Evolutionary conservation across 441 rosid species (phyloP).

Genomic region (Manihot esculenta): DNA sequence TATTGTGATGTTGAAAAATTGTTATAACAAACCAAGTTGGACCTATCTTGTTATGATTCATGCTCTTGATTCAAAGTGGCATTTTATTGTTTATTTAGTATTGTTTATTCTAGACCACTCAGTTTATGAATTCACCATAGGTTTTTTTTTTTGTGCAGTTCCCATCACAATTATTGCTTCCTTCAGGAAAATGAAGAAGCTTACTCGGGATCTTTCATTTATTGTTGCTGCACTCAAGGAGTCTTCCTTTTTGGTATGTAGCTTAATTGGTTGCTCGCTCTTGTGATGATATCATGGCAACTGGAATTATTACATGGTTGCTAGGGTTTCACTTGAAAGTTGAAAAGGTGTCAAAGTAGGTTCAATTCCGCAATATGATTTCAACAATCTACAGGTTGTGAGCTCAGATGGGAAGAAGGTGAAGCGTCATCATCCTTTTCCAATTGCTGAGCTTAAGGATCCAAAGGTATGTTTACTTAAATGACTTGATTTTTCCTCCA

Average conservation of each 20-base stretch:
- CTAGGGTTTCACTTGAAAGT: neutral
- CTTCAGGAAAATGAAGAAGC: slow-evolving; percentile 78
- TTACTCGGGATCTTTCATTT: slow-evolving; percentile 49
- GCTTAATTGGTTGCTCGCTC: slow-evolving; percentile 16
- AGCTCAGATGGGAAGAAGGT: too few relatives aligned
- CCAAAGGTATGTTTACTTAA: slow-evolving; percentile 56
- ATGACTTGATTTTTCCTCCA: slow-evolving; percentile 11
- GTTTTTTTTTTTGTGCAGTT: slow-evolving; percentile 56
- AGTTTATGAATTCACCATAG: slow-evolving; percentile 9
- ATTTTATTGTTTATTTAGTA: neutral
- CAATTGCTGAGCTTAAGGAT: slow-evolving; percentile 63
- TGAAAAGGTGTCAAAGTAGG: neutral
- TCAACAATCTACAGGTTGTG: too few relatives aligned
- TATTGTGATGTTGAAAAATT: too few relatives aligned
- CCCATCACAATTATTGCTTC: slow-evolving; percentile 62
- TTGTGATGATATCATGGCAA: slow-evolving; percentile 4
- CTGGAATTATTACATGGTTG: neutral
- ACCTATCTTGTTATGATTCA: neutral
- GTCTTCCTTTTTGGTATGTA: slow-evolving; percentile 69
- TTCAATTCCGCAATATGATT: too few relatives aligned
- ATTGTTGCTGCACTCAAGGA: slow-evolving; percentile 71
- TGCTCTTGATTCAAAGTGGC: neutral
- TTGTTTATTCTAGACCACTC: neutral
- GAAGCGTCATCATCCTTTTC: slow-evolving; percentile 65
- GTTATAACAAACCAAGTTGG: too few relatives aligned